These are phyloP conservation scores for Flaveria trinervia DNA, from an alignment of 129 eudicot species.

Conservation along the genomic window DNA sequence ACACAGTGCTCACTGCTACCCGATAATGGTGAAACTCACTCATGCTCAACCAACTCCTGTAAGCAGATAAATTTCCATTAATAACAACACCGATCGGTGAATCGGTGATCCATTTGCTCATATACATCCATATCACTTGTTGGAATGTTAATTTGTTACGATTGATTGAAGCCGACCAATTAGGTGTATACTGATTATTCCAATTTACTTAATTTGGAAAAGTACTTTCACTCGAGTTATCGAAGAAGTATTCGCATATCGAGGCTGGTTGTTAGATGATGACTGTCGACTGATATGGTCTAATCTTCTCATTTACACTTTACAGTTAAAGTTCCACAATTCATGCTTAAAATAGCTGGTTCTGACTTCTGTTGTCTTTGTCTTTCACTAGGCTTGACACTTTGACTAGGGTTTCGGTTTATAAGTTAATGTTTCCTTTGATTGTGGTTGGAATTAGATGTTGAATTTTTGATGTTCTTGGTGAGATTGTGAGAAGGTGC, in stretches of 20 bases:
- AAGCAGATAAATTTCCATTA: not conserved
- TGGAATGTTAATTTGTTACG: not conserved
- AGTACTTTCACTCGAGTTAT: not conserved
- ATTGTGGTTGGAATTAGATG: no score
- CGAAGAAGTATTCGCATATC: not conserved
- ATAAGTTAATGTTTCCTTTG: no score
- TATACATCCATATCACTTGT: not conserved
- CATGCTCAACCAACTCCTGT: not conserved
- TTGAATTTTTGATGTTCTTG: not conserved
- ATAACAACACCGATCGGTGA: conserved; percentile 3
- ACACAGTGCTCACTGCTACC: no score
- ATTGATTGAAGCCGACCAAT: no score
- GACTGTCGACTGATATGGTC: conserved; percentile 1
- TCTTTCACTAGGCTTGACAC: conserved; percentile 21
- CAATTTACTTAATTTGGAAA: not conserved
- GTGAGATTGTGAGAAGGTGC: not conserved
- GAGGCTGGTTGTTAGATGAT: not conserved
- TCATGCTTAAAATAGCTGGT: not conserved
- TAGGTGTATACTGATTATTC: no score
- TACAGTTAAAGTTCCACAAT: not conserved
- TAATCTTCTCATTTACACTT: conserved; percentile 1
- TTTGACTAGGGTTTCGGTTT: no score
- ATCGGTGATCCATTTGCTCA: not conserved
- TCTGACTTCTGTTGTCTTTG: not conserved
- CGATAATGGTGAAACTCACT: no score